A percentile compares a stretch with the other conserved stretches of the same genome.
Evolutionary conservation across 106 monocot genomes (phyloP).

Genomic region (Cymbidium sinense): DNA sequence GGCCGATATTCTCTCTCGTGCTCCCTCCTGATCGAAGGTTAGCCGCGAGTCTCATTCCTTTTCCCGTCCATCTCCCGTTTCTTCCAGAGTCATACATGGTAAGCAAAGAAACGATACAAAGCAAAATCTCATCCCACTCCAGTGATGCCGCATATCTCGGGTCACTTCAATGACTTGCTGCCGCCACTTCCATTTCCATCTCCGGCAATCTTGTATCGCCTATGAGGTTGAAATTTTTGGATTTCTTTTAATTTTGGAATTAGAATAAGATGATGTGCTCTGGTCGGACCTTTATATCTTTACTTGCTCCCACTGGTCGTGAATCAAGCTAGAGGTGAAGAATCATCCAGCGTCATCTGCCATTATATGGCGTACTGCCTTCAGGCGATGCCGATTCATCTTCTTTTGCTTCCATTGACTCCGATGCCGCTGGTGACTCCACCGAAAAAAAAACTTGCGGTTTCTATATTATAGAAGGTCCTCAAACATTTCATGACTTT

Average conservation of each 20-base stretch:
- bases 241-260: background rate
- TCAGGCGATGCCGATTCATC: constrained; percentile 18
- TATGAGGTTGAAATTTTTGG: background rate
- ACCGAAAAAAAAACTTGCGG: constrained; percentile 39
- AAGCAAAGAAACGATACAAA: too few relatives aligned
- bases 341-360: background rate
- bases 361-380: constrained; percentile 14
- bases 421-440: too few relatives aligned
- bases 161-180: background rate
- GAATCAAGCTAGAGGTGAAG: background rate
- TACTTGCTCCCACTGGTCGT: constrained; percentile 3
- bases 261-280: constrained; percentile 40
- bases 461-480: constrained; percentile 72
- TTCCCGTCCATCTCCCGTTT: too few relatives aligned
- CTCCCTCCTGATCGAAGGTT: too few relatives aligned
- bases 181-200: background rate
- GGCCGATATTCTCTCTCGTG: too few relatives aligned
- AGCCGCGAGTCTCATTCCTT: too few relatives aligned
- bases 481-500: constrained; percentile 26
- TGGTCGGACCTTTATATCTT: constrained; percentile 28
- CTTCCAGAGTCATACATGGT: too few relatives aligned
- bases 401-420: constrained; percentile 7
- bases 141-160: too few relatives aligned
- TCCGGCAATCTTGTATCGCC: too few relatives aligned
- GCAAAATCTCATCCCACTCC: too few relatives aligned